These are phyloP conservation scores for Panellus pusillus DNA, from an alignment of 768 basidiomycete genomes.

Conservation along the genomic window DNA sequence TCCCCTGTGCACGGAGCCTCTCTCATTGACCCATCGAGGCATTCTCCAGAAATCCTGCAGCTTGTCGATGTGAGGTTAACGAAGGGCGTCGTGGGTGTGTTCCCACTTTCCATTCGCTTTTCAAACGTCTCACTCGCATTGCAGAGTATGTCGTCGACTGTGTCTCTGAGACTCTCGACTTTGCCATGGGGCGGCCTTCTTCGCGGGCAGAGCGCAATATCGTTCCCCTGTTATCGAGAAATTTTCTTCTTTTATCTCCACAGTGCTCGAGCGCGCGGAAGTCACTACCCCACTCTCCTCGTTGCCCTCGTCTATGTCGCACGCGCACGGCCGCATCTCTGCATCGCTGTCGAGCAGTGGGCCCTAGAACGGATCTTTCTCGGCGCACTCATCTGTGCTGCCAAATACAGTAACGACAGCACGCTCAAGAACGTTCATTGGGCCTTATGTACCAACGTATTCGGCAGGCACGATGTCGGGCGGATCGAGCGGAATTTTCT, in stretches of 20 bases:
- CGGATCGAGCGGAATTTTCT: slow-evolving; percentile 15
- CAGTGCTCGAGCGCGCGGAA: slow-evolving; percentile 12
- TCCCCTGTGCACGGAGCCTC: neutral
- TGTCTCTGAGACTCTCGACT: slow-evolving; percentile 11
- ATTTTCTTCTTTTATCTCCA: slow-evolving; percentile 6
- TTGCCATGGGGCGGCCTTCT: slow-evolving; percentile 3
- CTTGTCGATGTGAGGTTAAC: slow-evolving; percentile 9
- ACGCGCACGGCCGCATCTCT: slow-evolving; percentile 14
- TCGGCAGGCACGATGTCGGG: slow-evolving; percentile 10
- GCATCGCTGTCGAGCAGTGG: slow-evolving; percentile 12
- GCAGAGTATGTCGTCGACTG: slow-evolving; percentile 15
- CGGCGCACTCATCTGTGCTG: slow-evolving; percentile 11
- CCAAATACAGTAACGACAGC: slow-evolving; percentile 14
- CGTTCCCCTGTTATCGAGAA: neutral
- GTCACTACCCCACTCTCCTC: slow-evolving; percentile 10
- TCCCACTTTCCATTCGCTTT: neutral
- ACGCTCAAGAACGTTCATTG: slow-evolving; percentile 17
- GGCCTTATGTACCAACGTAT: slow-evolving; percentile 10
- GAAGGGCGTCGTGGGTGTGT: slow-evolving; percentile 6
- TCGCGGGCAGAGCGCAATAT: neutral
- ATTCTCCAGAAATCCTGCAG: slow-evolving; percentile 5
- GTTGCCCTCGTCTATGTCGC: slow-evolving; percentile 3
- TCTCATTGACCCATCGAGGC: slow-evolving; percentile 8
- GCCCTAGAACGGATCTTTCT: slow-evolving; percentile 17
- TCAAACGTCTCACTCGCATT: neutral